phyloP scores from a whole-genome alignment of 2,329 filamentous ascomycete genomes.

The Hawksworthiomyces lignivorus region DNA sequence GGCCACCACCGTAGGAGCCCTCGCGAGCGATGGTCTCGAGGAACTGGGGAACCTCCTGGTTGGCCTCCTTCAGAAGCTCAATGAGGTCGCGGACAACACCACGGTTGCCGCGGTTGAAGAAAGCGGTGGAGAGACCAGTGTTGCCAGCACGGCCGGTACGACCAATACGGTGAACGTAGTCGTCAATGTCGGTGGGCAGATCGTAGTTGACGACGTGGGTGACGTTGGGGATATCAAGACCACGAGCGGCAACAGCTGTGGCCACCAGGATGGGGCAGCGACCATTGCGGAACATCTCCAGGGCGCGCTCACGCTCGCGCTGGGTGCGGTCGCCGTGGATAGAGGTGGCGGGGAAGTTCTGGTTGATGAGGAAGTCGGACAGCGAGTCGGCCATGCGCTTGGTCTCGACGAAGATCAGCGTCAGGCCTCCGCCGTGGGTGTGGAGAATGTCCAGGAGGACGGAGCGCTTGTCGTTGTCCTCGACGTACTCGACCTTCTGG shows the following conservation, averaged over 20 bases:
- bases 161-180: constrained; percentile 98
- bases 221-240: constrained; percentile 92
- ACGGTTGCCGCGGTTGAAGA: constrained; percentile 99
- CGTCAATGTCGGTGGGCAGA: constrained; percentile 81
- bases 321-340: constrained; percentile 98
- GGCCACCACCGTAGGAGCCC: constrained; percentile 64
- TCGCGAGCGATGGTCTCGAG: constrained; percentile 96
- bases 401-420: constrained; percentile 97
- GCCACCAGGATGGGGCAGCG: constrained; percentile 95
- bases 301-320: constrained; percentile 93
- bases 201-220: constrained; percentile 99
- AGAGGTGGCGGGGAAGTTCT: constrained; percentile 94
- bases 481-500: constrained; percentile 94
- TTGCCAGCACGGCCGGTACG: constrained; percentile 99
- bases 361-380: constrained; percentile 97
- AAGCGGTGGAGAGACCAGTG: constrained; percentile 95
- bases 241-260: constrained; percentile 86
- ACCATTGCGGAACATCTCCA: constrained; percentile 95
- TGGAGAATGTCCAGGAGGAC: constrained; percentile 96
- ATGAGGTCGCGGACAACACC: constrained; percentile 94
- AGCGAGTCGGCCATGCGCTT: constrained; percentile 99
- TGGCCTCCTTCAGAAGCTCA: constrained; percentile 97
- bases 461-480: constrained; percentile 93
- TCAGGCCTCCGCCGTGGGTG: constrained; percentile 80
- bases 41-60: constrained; percentile 92